phyloP scores from a whole-genome alignment of 805 yeast genomes.

The Yamadazyma insecticola region DNA sequence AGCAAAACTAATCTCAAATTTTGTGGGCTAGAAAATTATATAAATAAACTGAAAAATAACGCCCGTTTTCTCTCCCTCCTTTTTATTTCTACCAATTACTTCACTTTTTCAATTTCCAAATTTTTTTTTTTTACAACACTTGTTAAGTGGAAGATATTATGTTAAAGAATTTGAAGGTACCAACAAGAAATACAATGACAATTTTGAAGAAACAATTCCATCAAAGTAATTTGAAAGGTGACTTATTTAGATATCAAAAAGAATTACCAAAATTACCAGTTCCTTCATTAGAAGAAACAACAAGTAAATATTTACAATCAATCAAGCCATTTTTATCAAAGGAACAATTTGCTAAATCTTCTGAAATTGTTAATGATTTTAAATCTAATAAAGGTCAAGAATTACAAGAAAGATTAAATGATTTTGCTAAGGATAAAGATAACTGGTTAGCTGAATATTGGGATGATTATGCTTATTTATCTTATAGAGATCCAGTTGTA shows the following conservation, averaged over 20 bases:
- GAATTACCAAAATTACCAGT: conserved; percentile 83
- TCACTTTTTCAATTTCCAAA: too few species aligned
- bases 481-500: conserved; percentile 89
- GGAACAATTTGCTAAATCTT: conserved; percentile 46
- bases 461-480: conserved; percentile 91
- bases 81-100: too few species aligned
- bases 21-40: too few species aligned
- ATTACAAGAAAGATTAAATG: conserved; percentile 62
- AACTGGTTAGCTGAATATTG: conserved; percentile 92
- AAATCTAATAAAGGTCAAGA: conserved; percentile 52
- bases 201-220: conserved; percentile 16
- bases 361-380: conserved; percentile 63
- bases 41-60: too few species aligned
- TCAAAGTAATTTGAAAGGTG: conserved; percentile 46
- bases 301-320: conserved; percentile 62
- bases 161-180: not conserved
- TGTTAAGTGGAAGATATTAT: too few species aligned
- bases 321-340: conserved; percentile 62
- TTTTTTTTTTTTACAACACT: too few species aligned
- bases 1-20: too few species aligned
- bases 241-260: conserved; percentile 66
- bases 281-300: conserved; percentile 72
- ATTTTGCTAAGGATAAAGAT: conserved; percentile 56
- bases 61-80: too few species aligned
- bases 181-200: not conserved